Evolutionary conservation across 2,329 filamentous ascomycete genomes (phyloP).

Genomic region (Onygena corvina): DNA sequence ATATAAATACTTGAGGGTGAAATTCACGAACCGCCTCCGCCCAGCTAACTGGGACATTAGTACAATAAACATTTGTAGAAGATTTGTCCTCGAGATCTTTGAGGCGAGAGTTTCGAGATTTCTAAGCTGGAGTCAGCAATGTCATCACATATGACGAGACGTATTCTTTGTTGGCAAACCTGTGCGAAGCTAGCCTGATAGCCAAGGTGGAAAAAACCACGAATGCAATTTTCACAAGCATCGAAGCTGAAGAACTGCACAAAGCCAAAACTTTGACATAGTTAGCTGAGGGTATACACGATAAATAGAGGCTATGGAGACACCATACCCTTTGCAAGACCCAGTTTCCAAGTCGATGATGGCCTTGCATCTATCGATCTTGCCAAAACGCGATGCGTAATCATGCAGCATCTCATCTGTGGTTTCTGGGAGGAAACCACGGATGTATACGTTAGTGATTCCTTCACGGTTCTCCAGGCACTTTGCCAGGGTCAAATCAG

Average conservation of each 20-base stretch:
- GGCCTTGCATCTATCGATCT: slow-evolving; percentile 92
- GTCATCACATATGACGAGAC: slow-evolving; percentile 13
- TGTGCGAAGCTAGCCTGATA: slow-evolving; percentile 97
- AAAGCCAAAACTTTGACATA: slow-evolving; percentile 67
- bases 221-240: slow-evolving; percentile 90
- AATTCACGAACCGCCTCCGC: slow-evolving; percentile 63
- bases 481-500: slow-evolving; percentile 82
- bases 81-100: slow-evolving; percentile 83
- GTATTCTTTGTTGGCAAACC: slow-evolving; percentile 39
- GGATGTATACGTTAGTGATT: slow-evolving; percentile 97
- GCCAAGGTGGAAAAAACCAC: slow-evolving; percentile 82
- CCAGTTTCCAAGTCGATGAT: slow-evolving; percentile 92
- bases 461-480: slow-evolving; percentile 89
- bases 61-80: slow-evolving; percentile 96
- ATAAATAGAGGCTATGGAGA: neutral
- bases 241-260: slow-evolving; percentile 83
- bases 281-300: slow-evolving; percentile 21
- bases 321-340: slow-evolving; percentile 80
- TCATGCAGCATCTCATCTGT: slow-evolving; percentile 76
- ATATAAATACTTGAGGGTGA: neutral
- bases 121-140: slow-evolving; percentile 42
- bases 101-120: slow-evolving; percentile 95
- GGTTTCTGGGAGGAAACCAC: slow-evolving; percentile 86
- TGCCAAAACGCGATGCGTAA: slow-evolving; percentile 79
- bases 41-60: slow-evolving; percentile 83